Base-by-base conservation (phyloP, 345 rosid genomes). In the Rhizophora mangle region DNA sequence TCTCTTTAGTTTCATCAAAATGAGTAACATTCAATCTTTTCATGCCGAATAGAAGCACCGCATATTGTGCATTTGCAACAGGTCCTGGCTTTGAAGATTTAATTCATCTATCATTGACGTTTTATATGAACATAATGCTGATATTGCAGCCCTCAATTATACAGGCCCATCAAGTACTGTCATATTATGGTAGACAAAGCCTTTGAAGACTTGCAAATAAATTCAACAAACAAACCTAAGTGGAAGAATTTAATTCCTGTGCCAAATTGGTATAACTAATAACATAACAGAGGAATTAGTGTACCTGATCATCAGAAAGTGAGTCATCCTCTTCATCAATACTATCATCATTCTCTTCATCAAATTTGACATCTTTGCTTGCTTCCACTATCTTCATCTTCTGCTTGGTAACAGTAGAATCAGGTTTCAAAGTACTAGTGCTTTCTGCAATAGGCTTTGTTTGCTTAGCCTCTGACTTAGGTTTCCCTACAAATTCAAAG, bases 261-360 rank as follows among this genome's bases (percentile, higher is more conserved):
- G 5, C 53, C 54, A 27, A 68, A 39, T 21, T 22, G 24, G 26
- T 46, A 36, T 29, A 59, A 43, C 26, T 4, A 18, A 10, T 30
- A n/a, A 54, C 32, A 60, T 30, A n/a, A 34, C 32, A 60, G 27
- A 55, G 8, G 21, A 11, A 75, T 31, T 36, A 20, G 29, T 71
- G 31, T 67, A 84, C 87, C 83, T 81, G 72, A 57, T 81, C 87
- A 47, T 78, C 86, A 64, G 72, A 37, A 13, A 78, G 49, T 13
- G 49, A 43, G 49, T 43, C 18, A 11, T 55, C 60, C 18, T 55
- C 30, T 55, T 55, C 60, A 22, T 55, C 60, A 55, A 21, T 15
- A 22, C 60, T 55, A 55, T 10, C 60, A 55, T 55, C 59, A 22
- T 9, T 11, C 24, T 55, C 59, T 55, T 55, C 59, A 8, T 55